Conservation (phyloP, 805 yeast genomes). For the Saccharomycopsis babjevae region DNA sequence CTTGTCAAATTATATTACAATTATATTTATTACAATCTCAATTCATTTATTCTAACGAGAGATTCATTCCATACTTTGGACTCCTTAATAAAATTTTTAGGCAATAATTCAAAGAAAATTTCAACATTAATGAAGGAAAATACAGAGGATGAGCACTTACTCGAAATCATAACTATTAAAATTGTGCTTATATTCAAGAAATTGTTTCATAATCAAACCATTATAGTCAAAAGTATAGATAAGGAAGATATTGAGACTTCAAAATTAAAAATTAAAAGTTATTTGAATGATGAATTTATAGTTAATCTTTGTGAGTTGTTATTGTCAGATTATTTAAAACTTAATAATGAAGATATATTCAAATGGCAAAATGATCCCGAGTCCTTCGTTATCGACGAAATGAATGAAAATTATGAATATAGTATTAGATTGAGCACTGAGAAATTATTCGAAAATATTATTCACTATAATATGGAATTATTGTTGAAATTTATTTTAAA, state of each 20-base stretch:
- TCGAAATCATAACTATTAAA: slow-evolving; percentile 67
- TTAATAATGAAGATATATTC: slow-evolving; percentile 69
- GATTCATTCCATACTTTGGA: slow-evolving; percentile 51
- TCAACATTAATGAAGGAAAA: slow-evolving; percentile 43
- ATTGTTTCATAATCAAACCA: slow-evolving; percentile 56
- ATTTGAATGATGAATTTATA: slow-evolving; percentile 50
- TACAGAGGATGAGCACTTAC: slow-evolving; percentile 43
- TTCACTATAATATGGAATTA: slow-evolving; percentile 48
- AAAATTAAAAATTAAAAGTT: slow-evolving; percentile 39
- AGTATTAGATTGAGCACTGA: slow-evolving; percentile 84
- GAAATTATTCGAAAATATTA: slow-evolving; percentile 66
- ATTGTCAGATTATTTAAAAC: slow-evolving; percentile 61
- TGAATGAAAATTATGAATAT: slow-evolving; percentile 68
- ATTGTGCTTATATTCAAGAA: slow-evolving; percentile 55
- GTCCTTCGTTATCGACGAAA: slow-evolving; percentile 83
- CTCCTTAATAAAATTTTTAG: slow-evolving; percentile 49
- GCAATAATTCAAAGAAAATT: slow-evolving; percentile 54
- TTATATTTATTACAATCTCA: slow-evolving; percentile 49
- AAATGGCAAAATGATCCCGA: slow-evolving; percentile 83
- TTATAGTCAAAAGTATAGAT: slow-evolving; percentile 54
- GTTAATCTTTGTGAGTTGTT: slow-evolving; percentile 54
- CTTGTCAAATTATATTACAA: slow-evolving; percentile 64
- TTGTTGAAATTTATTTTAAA: slow-evolving; percentile 46
- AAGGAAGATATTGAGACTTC: slow-evolving; percentile 54
- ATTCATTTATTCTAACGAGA: slow-evolving; percentile 62